Evolutionary conservation across 805 yeast genomes (phyloP), one percentile per base, ranked within the genome.

Genomic region (Cyberlindnera mycetangii): DNA sequence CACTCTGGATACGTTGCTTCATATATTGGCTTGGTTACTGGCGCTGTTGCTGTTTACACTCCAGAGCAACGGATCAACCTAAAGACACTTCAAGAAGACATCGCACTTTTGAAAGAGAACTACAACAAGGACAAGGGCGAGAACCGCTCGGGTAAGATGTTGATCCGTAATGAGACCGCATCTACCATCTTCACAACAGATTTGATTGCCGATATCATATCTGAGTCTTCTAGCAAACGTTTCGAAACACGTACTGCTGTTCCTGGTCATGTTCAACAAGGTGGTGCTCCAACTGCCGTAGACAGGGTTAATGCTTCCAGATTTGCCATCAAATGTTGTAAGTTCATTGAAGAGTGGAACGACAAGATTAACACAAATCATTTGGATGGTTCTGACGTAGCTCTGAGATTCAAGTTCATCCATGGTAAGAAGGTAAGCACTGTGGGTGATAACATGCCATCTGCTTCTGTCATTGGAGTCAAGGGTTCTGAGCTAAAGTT

Each of bases 201-300:
- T 52, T 72, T 87, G 47, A 75, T 93, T 57, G 89, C 96, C 14
- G 82, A 86, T 49, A 87, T 93, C 46, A 83, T 92, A 56, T 80
- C 81, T 49, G 85, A 85, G 59, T 90, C 88, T 58, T 82, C 89
- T 28, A 66, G 75, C 31, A 87, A 85, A 38, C 75, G 74, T 53
- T 93, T 87, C 62, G 97, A 90, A 58, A 85, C 93, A 15, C 83
- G 95, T 64, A 89, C 96, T 5, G 98, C 98, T 14, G 80, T 90
- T 48, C 99, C 99, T 21, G 99, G 99, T 24, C 98, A 92, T 62
- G 93, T 92, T 47, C 99, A 93, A 74, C 99, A 93, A 69, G 99
- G 99, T 64, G 93, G 90, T 48, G 78, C 81, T 42, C 99, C 99
- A 40, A 83, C 96, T 7, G 89, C 98, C 7, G 85, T 90, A 71